Evolutionary conservation across 768 basidiomycete genomes (phyloP), one percentile per base, ranked within the genome.

Genomic region (Cyclocybe aegerita): DNA sequence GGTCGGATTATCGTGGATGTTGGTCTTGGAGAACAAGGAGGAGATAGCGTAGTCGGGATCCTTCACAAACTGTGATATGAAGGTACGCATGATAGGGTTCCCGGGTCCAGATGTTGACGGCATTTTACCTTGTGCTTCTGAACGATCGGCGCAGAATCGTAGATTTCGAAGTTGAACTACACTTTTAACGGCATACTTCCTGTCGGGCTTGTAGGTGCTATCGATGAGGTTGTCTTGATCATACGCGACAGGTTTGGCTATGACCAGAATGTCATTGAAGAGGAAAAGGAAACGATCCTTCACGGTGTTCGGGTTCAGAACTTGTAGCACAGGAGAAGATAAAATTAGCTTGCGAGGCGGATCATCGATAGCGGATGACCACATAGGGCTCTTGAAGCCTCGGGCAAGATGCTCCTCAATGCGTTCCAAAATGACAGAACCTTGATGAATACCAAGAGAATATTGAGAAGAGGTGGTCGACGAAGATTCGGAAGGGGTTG

Each of bases 231-330:
- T 71, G 55, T 90, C 87, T 43, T 81, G 78, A 39, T 88, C 85
- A 34, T 82, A 79, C 47, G 84, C 73, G 52, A 94, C 76, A 9
- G 94, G 94, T 67, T 98, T 98, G 36, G 95, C 88, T 57, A 98
- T 82, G 66, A 98, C 80, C 48, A 98, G 81, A 46, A 98, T 81
- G 66, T 99, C 97, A 66, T 76, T 93, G 79, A 99, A 99, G n/a
- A 98, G 79, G 74, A 98, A 95, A 8, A 98, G 80, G 72, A 93
- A 92, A 9, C 97, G 86, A 62, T 98, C 94, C 68, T 98, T 98
- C 66, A 94, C 89, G 0, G 90, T 94, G 67, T 96, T 88, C 37
- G 85, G 78, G 68, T 97, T 93, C 58, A 93, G 93, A 10, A 98
- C 93, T 70, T 99, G 97, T 4, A 96, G 74, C 6, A 96, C 90